Evolutionary conservation across 1,284 basidiomycete species (phyloP), one percentile per base, ranked within the genome.

Genomic region (Filobasidium uniguttulatum): DNA sequence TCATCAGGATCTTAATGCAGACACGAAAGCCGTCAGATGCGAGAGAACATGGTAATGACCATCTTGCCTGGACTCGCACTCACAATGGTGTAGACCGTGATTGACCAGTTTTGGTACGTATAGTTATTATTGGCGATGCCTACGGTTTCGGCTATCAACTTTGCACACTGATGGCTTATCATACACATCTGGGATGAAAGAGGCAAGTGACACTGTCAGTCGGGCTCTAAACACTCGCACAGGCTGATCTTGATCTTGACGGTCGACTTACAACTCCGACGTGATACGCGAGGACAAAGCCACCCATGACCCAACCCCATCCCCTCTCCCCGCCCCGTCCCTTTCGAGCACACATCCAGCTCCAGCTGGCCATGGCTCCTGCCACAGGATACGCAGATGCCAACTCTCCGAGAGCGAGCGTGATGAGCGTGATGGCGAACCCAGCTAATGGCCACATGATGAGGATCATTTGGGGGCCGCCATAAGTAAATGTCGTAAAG

Each of bases 381-480:
- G 66, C 60, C 5, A 70, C 66, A 14, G 68, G 68, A 44, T 67
- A 70, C 0, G 66, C 66, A 0, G 66, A 67, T 8, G 66, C 66
- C 0, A 68, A 54, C 52, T 70, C 68, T 10, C 60, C 59, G 35
- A 70, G 49, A 2, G 63, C 58, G 5, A 62, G 52, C 2, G 64
- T 64, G 33, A 70, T 62, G 23, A 58, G 58, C 19, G 64, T 47
- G n/a, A 59, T 54, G 34, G 64, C 50, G 2, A 67, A 2, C 4
- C 59, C 65, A 1, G 66, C 65, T 4, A 67, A 40, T 3, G 66
- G 66, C 68, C 68, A 70, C 23, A 65, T 65, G 37, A 64, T 53
- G 36, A 70, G 60, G 61, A 67, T 55, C 46, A 40, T 49, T 3
- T 43, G 43, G 7, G 68, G 68, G 2, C 68, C 68, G 22, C 68